These are phyloP conservation scores for Chlorella sp. DNA, from an alignment of 139 green algal species.

Conservation along the genomic window DNA sequence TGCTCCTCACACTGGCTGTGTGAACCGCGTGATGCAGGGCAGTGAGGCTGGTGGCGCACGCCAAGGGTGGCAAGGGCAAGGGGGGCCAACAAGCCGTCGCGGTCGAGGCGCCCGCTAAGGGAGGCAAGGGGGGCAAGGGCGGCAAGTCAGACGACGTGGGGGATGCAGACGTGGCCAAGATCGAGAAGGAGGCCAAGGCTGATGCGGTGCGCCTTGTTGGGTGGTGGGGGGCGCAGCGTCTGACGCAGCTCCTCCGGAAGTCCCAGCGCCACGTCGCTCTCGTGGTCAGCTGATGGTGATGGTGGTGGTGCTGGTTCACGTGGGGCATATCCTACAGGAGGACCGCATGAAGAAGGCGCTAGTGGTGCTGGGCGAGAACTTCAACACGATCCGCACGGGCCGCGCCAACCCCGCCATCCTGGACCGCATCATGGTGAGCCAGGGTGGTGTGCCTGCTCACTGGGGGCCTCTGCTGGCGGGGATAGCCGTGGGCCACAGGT, in stretches of 20 bases:
- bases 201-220: slow-evolving; percentile 32
- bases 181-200: slow-evolving; percentile 32
- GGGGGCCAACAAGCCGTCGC: not conserved
- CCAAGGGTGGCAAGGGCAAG: slow-evolving; percentile 6
- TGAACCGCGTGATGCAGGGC: no score
- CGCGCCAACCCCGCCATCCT: slow-evolving; percentile 85
- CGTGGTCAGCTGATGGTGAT: no score
- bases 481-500: no score
- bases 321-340: slow-evolving; percentile 25
- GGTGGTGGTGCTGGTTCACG: no score
- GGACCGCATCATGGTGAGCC: slow-evolving; percentile 72
- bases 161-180: slow-evolving; percentile 23
- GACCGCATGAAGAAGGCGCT: slow-evolving; percentile 82
- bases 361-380: slow-evolving; percentile 48
- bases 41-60: not conserved
- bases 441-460: no score
- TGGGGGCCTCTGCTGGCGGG: no score
- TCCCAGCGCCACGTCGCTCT: not conserved
- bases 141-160: slow-evolving; percentile 27
- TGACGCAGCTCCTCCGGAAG: no score
- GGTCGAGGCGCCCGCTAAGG: slow-evolving; percentile 8
- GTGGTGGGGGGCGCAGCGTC: no score
- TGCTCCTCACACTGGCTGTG: no score
- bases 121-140: no score
- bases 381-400: slow-evolving; percentile 88